Base-by-base conservation (phyloP, 345 rosid species). In the Citrus medica region DNA sequence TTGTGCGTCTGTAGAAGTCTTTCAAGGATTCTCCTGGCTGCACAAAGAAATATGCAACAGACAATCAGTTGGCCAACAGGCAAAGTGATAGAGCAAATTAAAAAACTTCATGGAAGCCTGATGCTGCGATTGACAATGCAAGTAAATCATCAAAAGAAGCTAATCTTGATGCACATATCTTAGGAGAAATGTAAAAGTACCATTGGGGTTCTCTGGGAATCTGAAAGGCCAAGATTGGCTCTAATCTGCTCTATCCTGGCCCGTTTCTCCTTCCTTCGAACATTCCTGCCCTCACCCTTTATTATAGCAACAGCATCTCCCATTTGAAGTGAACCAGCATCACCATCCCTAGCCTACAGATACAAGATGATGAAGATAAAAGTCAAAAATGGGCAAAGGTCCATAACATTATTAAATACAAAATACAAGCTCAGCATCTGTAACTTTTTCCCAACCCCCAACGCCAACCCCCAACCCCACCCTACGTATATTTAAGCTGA, bases 21-120 rank as follows among this genome's bases (percentile, higher is more conserved):
- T 83, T 92, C 84, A 95, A 89, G 64, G 94, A 83, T 82, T 95
- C 99, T 79, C 98, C 99, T 73, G 99, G 97, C 99, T 95, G 79
- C 80, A 83, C 51, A 78, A 80, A 46, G 58, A 80, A 83, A 63
- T 67, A 77, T 28, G 30, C 35, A 53, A 71, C 12, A 72, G 62
- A 33, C 35, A 79, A 69, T 68, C 10, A 75, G 53, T 71, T 70
- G 9, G 63, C 8, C n/a, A 53, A 53, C 51, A 46, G 51, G 58
- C 21, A 33, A 73, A 28, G 63, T 19, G 38, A 51, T 9, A 24
- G 1, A 19, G 17, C 6, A 33, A 62, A 58, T 12, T 42, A 38
- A 69, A 74, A 46, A 66, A 75, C 61, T 69, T 67, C 1, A 7
- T 27, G 62, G 48, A 2, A 71, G 40, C 19, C 51, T 19, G 48